Conservation (phyloP, 305 asterid genomes). For the Striga hermonthica region DNA sequence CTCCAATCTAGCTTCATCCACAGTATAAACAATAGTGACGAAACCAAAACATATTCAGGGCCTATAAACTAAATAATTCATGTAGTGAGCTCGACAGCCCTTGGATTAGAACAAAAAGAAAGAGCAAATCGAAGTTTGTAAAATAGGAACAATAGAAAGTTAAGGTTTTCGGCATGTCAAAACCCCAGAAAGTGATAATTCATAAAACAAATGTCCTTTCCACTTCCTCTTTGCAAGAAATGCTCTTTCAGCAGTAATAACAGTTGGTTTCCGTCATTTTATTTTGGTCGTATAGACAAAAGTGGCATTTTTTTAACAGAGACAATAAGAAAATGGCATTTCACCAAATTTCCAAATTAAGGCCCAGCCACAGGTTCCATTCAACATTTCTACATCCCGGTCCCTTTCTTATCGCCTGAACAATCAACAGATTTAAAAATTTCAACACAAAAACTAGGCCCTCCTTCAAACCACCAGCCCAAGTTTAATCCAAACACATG, state of each 20-base stretch:
- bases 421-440: not conserved
- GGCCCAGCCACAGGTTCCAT: not conserved
- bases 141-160: not conserved
- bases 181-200: not conserved
- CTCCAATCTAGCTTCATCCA: conserved; percentile 90
- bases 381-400: conserved; percentile 4
- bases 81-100: conserved; percentile 10
- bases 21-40: conserved; percentile 30
- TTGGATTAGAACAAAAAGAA: not conserved
- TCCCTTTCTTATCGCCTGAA: conserved; percentile 6
- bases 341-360: not conserved
- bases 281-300: too few species aligned
- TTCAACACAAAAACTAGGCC: not conserved
- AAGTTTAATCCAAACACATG: not conserved
- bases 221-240: too few species aligned
- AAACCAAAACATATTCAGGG: conserved; percentile 25
- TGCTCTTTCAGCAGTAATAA: too few species aligned
- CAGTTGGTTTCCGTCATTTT: too few species aligned
- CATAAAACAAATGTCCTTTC: too few species aligned
- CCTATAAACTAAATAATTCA: conserved; percentile 12
- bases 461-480: not conserved
- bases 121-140: too few species aligned
- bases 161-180: not conserved
- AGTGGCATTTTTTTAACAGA: too few species aligned
- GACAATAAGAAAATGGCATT: too few species aligned